Evolutionary conservation across 768 basidiomycete species (phyloP).

Genomic region (Postia placenta): DNA sequence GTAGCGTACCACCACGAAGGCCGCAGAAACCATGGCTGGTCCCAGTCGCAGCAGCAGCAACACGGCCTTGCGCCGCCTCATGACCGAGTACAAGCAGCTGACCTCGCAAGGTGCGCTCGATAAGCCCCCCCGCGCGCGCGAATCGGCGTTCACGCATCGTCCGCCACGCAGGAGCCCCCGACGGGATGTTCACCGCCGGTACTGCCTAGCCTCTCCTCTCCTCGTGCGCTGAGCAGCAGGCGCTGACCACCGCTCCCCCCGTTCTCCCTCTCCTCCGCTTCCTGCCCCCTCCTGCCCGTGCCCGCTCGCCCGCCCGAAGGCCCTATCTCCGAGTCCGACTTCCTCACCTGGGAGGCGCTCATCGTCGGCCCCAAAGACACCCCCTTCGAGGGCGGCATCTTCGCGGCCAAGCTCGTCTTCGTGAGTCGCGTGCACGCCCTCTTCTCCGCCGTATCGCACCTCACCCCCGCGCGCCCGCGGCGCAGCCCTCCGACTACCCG

Average conservation of each 20-base stretch:
- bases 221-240: constrained; percentile 3
- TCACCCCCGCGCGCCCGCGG: constrained; percentile 1
- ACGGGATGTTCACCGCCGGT: constrained; percentile 95
- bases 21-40: no score
- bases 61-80: constrained; percentile 79
- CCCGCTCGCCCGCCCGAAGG: constrained; percentile 36
- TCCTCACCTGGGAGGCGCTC: constrained; percentile 95
- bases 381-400: constrained; percentile 94
- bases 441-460: not conserved
- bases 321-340: constrained; percentile 86
- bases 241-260: no score
- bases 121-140: not conserved
- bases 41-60: no score
- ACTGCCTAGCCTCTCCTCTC: constrained; percentile 19
- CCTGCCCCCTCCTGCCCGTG: not conserved
- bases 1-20: no score
- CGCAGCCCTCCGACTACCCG: constrained; percentile 87
- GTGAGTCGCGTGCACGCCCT: constrained; percentile 41
- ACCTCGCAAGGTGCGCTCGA: constrained; percentile 57
- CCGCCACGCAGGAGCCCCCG: constrained; percentile 61
- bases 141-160: no score
- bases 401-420: constrained; percentile 88
- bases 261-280: not conserved
- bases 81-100: constrained; percentile 90
- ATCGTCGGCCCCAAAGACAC: constrained; percentile 93